phyloP scores from a whole-genome alignment of 371 early-diverging fungal species.

The Mucor piriformis region DNA sequence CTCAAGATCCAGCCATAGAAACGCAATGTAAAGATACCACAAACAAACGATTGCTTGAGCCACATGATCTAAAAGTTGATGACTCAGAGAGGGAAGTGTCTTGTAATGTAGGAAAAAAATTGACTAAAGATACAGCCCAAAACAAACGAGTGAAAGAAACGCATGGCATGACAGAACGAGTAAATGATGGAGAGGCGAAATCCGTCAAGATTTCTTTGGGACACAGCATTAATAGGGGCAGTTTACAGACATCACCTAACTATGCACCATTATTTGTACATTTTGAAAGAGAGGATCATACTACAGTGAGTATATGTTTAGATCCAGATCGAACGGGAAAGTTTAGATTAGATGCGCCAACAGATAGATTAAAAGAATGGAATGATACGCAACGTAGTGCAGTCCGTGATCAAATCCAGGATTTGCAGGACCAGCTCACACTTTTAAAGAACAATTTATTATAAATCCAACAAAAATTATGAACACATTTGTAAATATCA shows the following conservation, averaged over 20 bases:
- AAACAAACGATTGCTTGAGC: no score
- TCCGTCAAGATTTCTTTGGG: background rate
- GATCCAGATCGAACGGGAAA: constrained; percentile 27
- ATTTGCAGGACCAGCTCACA: constrained; percentile 29
- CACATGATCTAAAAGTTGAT: no score
- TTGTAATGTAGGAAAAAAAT: no score
- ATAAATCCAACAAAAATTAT: background rate
- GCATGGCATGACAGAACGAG: no score
- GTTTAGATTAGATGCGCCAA: constrained; percentile 19
- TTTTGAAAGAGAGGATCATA: constrained; percentile 17
- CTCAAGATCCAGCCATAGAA: no score
- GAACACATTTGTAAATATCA: background rate
- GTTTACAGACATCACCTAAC: background rate
- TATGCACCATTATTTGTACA: constrained; percentile 28
- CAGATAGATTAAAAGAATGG: constrained; percentile 16
- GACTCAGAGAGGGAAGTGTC: no score
- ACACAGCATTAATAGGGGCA: background rate
- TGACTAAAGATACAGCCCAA: no score
- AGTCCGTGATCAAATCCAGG: constrained; percentile 24
- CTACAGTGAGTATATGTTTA: constrained; percentile 23
- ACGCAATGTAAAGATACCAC: no score
- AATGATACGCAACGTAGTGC: constrained; percentile 15
- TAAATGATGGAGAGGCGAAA: no score
- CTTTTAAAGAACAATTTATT: constrained; percentile 5
- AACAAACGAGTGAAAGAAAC: background rate